Percentiles rank a stretch among this genome's conserved stretches.
Conservation (phyloP, 73 alveolate genomes). For the Paramecium caudatum region DNA sequence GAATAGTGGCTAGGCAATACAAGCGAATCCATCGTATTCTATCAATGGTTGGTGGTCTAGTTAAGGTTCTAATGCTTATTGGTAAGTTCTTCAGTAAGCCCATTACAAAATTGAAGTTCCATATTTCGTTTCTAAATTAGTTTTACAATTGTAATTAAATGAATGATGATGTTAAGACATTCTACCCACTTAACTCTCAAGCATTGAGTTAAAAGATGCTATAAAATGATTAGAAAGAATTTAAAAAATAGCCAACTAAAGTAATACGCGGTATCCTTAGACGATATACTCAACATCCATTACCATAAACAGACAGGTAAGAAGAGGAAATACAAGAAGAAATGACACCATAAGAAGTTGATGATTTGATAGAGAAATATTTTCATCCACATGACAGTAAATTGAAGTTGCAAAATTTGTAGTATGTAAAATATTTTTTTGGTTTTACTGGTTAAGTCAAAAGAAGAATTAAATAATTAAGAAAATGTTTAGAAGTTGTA, state of each 20-base stretch:
- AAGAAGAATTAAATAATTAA: conserved; percentile 16
- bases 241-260: conserved; percentile 1
- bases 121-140: background rate
- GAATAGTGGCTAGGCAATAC: background rate
- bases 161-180: background rate
- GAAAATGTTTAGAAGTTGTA: background rate
- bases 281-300: background rate
- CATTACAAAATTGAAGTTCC: background rate
- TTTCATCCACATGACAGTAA: background rate
- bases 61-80: background rate
- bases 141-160: background rate
- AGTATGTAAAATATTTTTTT: conserved; percentile 4
- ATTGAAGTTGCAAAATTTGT: background rate
- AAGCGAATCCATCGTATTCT: conserved; percentile 1
- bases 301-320: too few species aligned
- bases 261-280: background rate
- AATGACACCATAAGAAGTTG: conserved; percentile 10
- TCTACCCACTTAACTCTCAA: conserved; percentile 14
- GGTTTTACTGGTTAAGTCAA: conserved; percentile 22
- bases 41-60: conserved; percentile 36
- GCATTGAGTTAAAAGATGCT: background rate
- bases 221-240: background rate
- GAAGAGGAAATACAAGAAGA: too few species aligned
- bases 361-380: background rate
- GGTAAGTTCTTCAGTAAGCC: conserved; percentile 36